These are phyloP conservation scores for Suillus placidus DNA, from an alignment of 768 basidiomycete genomes.

Conservation along the genomic window DNA sequence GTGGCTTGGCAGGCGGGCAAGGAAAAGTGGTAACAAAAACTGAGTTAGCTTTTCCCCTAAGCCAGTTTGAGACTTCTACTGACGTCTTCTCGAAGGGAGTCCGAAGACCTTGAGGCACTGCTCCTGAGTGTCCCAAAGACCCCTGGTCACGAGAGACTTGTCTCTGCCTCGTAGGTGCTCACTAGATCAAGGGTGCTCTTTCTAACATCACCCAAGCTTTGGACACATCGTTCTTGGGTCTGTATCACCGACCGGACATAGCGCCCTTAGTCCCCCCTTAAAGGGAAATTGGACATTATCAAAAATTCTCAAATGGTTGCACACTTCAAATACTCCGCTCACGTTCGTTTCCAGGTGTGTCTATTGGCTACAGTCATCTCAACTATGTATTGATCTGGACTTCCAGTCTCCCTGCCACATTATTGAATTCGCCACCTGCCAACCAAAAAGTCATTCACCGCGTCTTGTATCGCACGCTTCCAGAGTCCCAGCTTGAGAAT, in stretches of 20 bases:
- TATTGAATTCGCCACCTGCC: conserved; percentile 33
- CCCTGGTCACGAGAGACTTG: conserved; percentile 17
- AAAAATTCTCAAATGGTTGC: conserved; percentile 50
- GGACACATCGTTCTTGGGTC: conserved; percentile 63
- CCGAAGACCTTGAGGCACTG: conserved; percentile 4
- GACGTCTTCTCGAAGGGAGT: not conserved
- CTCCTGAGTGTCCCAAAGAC: conserved; percentile 1
- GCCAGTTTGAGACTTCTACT: not conserved
- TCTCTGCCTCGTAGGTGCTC: conserved; percentile 46
- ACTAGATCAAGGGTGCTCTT: not conserved
- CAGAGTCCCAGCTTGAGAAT: conserved; percentile 15
- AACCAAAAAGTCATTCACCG: conserved; percentile 46
- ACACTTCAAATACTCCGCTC: conserved; percentile 32
- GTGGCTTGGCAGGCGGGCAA: conserved; percentile 41
- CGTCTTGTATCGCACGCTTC: conserved; percentile 48
- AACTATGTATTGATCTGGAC: not conserved
- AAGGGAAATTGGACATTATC: conserved; percentile 42
- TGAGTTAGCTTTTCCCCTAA: conserved; percentile 34
- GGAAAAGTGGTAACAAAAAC: conserved; percentile 37
- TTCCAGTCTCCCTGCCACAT: conserved; percentile 42
- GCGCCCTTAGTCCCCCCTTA: conserved; percentile 44
- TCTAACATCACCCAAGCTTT: conserved; percentile 40
- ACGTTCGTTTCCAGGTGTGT: conserved; percentile 58
- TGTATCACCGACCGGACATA: conserved; percentile 33
- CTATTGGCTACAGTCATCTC: not conserved